Conservation (phyloP, 306 rosid species). For the Cotoneaster glaucophyllus region DNA sequence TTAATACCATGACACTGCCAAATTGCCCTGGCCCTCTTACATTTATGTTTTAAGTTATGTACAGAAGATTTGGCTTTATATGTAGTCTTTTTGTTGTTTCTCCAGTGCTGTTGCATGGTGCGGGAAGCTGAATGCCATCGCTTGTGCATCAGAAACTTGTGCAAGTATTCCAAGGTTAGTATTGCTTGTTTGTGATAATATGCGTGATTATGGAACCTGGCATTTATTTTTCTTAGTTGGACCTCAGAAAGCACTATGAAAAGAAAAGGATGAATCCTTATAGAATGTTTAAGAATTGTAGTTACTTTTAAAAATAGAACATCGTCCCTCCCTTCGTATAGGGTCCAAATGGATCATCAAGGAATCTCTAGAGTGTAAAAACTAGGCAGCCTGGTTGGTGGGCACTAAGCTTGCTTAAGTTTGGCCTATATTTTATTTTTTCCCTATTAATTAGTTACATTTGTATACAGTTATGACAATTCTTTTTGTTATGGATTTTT, state of each 20-base stretch:
- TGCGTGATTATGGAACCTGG: not conserved
- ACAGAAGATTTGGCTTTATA: not conserved
- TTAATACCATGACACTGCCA: not conserved
- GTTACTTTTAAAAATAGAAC: not conserved
- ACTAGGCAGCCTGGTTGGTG: not conserved
- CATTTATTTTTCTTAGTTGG: not conserved
- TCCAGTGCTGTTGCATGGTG: conserved; percentile 95
- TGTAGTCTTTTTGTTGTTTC: conserved; percentile 12
- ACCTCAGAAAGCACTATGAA: not conserved
- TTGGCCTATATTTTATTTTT: not conserved
- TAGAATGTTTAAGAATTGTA: not conserved
- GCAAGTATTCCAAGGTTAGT: conserved; percentile 90
- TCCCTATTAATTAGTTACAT: not conserved
- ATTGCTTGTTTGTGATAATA: conserved; percentile 4
- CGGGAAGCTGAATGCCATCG: conserved; percentile 90
- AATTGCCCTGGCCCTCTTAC: too few relatives aligned
- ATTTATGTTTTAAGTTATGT: not conserved
- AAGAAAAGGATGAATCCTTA: not conserved
- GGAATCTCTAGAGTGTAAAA: not conserved
- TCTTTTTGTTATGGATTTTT: not conserved
- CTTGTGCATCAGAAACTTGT: conserved; percentile 94
- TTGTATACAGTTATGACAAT: not conserved
- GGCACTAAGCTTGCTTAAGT: not conserved
- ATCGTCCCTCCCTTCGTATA: not conserved
- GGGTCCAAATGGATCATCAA: not conserved